These are phyloP conservation scores for Trebouxia sp. DNA, from an alignment of 139 green algal genomes.

Conservation along the genomic window DNA sequence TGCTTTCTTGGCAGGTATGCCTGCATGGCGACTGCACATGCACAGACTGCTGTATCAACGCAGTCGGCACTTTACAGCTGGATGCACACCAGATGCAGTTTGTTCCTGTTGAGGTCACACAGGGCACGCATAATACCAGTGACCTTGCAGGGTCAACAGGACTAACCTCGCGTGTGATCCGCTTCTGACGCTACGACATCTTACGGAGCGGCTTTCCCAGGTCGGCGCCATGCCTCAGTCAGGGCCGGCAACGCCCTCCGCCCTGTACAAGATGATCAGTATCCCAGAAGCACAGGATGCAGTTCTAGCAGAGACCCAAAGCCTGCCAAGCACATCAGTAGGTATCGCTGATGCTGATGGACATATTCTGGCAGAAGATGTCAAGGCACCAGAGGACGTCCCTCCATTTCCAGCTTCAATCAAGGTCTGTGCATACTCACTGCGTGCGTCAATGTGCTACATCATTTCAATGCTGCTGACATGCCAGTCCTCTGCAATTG, in stretches of 20 bases:
- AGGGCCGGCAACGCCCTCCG: slow-evolving; percentile 40
- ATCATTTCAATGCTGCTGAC: background rate
- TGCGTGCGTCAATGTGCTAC: background rate
- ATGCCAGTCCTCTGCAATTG: background rate
- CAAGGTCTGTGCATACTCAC: slow-evolving; percentile 73
- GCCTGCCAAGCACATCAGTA: slow-evolving; percentile 54
- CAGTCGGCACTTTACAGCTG: no score
- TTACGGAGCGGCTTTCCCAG: no score
- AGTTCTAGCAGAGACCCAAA: slow-evolving; percentile 61
- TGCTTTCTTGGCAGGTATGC: no score
- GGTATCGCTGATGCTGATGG: slow-evolving; percentile 54
- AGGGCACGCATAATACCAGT: no score
- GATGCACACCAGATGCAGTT: no score
- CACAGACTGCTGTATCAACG: no score
- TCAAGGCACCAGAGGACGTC: slow-evolving; percentile 76
- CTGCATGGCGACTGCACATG: no score
- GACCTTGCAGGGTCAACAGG: no score
- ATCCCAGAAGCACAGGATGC: slow-evolving; percentile 74
- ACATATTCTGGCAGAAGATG: slow-evolving; percentile 68
- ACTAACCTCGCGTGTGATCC: background rate
- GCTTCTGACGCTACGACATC: no score
- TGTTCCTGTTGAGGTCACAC: no score
- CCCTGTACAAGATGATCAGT: slow-evolving; percentile 78
- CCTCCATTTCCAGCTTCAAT: slow-evolving; percentile 93
- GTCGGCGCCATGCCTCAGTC: slow-evolving; percentile 11